Base-by-base conservation (phyloP, 2,329 filamentous ascomycete genomes). In the Cordyceps cateniannulata region DNA sequence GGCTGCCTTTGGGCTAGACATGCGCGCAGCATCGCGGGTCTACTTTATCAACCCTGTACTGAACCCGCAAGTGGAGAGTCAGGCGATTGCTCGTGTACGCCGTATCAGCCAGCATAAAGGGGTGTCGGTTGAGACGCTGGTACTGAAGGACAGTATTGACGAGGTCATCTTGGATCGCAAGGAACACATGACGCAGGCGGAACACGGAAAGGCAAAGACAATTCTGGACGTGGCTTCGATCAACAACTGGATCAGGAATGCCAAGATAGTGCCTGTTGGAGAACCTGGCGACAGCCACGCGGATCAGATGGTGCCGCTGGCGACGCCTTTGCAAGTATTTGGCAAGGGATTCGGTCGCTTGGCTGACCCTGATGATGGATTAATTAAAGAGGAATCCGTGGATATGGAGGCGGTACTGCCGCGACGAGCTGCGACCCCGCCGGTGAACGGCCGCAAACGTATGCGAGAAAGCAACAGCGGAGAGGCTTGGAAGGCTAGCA, bases 21-120 rank as follows among this genome's bases (percentile, higher is more conserved):
- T 97, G 72, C 87, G 86, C 56, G 86, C 85, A 12, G 93, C 93
- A 1, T 95, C 89, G 5, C 80, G 93, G 2, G 87, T 98, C 10
- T 96, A 92, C 73, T 97, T 98, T 64, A 82, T 96, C 60, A 93
- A 89, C 64, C 93, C 93, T 0, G 90, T 96, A 14, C 88, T 95
- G 70, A 89, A 93, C 57, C 91, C 91, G 0, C 85, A 90, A 64
- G 82, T 96, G 1, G 90, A 96, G 71, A 91, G 90, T 1, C 93
- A 98, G 72, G 93, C 93, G 0, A 91, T 97, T 64, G 96, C 96
- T 63, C 87, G 93, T 69, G 91, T 90, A 0, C 89, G 96, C 65
- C 83, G 93, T 14, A 96, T 97, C 66, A 92, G 91, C 12, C 93
- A 97, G 71, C 86, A 78, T 59, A 87, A 84, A 62, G 84, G 86